A percentile compares a stretch with the other conserved stretches of the same genome.
Evolutionary conservation across 169 alveolate species (phyloP).

Genomic region (Plasmodium gallinaceum): DNA sequence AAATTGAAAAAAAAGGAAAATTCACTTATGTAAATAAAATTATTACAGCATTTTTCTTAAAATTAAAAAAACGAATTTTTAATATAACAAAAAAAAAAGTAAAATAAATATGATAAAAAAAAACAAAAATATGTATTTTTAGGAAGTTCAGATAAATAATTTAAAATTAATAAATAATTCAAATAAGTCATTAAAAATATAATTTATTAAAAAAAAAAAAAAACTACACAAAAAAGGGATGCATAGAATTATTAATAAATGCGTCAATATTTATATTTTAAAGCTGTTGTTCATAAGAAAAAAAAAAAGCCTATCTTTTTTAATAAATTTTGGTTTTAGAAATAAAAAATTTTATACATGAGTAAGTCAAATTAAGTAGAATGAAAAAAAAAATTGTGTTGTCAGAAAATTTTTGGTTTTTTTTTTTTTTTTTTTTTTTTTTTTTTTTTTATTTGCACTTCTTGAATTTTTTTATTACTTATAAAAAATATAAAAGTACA

Average conservation of each 20-base stretch:
- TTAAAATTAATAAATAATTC: conserved; percentile 19
- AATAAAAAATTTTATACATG: conserved; percentile 36
- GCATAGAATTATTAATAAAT: conserved; percentile 10
- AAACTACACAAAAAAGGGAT: conserved; percentile 27
- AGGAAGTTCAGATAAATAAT: conserved; percentile 16
- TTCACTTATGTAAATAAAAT: neutral
- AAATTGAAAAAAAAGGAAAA: conserved; percentile 34
- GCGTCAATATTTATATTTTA: conserved; percentile 27
- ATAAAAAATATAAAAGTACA: conserved; percentile 14
- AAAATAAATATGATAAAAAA: conserved; percentile 21
- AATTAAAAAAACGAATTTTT: conserved; percentile 24
- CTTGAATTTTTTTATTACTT: conserved; percentile 7
- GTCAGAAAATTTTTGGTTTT: conserved; percentile 21
- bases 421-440: conserved; percentile 16
- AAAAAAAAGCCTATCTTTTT: conserved; percentile 48
- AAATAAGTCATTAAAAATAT: conserved; percentile 24
- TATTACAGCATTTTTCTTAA: conserved; percentile 30
- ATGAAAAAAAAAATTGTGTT: conserved; percentile 28
- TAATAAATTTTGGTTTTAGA: conserved; percentile 27
- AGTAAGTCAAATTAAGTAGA: conserved; percentile 8
- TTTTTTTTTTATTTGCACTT: conserved; percentile 2
- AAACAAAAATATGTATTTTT: conserved; percentile 41
- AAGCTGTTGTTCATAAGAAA: conserved; percentile 54
- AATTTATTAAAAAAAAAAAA: neutral
- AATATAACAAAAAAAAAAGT: conserved; percentile 1